These are phyloP conservation scores for Zelopaecilomyces penicillatus DNA, from an alignment of 2,329 filamentous ascomycete genomes.

Conservation along the genomic window DNA sequence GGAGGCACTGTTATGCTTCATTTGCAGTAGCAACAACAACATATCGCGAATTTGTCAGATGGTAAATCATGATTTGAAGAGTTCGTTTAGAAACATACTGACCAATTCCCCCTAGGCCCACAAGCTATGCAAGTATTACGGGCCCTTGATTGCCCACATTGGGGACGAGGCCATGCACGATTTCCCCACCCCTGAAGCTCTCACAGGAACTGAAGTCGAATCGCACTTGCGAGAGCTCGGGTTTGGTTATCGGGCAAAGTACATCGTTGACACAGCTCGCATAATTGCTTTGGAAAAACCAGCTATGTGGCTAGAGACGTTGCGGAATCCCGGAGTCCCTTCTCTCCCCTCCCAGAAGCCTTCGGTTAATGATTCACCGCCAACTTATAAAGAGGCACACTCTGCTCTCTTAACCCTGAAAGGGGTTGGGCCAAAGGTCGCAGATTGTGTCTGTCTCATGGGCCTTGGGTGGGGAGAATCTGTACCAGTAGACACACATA, in stretches of 20 bases:
- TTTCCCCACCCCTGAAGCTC: constrained; percentile 67
- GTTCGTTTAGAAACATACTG: not conserved
- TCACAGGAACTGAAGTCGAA: constrained; percentile 72
- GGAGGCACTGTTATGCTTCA: constrained; percentile 90
- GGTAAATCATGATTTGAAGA: constrained; percentile 38
- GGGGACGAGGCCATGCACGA: constrained; percentile 71
- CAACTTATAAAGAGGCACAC: constrained; percentile 71
- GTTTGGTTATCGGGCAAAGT: constrained; percentile 91
- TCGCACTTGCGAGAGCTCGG: constrained; percentile 70
- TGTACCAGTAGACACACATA: constrained; percentile 93
- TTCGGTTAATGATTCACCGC: constrained; percentile 36
- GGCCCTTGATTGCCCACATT: constrained; percentile 63
- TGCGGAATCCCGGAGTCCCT: constrained; percentile 70
- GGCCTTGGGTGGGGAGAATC: constrained; percentile 92
- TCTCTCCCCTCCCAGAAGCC: constrained; percentile 34
- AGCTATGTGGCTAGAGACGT: constrained; percentile 63
- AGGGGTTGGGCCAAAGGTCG: constrained; percentile 92
- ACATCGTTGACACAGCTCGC: constrained; percentile 77
- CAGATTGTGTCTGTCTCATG: constrained; percentile 95
- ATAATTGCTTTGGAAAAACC: constrained; percentile 62
- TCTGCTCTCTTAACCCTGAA: constrained; percentile 68
- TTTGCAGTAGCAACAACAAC: constrained; percentile 99
- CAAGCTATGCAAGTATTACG: constrained; percentile 83
- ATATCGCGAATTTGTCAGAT: constrained; percentile 92
- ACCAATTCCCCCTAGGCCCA: constrained; percentile 48